Evolutionary conservation across 2,329 filamentous ascomycete species (phyloP).

Genomic region (Rutstroemia sp.): DNA sequence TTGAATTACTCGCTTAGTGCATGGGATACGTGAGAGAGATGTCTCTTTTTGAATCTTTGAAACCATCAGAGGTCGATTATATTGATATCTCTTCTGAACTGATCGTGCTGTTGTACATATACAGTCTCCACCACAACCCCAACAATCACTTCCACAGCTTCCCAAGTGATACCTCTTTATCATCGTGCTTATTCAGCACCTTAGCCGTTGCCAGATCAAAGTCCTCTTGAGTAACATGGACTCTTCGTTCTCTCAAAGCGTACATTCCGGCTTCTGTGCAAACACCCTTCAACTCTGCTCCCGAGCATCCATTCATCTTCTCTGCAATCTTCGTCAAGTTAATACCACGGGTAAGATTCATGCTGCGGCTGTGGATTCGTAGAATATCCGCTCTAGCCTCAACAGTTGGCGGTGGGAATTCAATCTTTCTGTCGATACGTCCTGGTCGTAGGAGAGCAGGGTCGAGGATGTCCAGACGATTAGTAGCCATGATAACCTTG

Average conservation of each 20-base stretch:
- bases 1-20: background rate
- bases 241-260: slow-evolving; percentile 85
- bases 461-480: slow-evolving; percentile 94
- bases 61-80: background rate
- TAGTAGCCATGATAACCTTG: slow-evolving; percentile 99
- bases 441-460: slow-evolving; percentile 92
- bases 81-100: slow-evolving; percentile 6
- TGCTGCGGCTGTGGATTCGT: slow-evolving; percentile 93
- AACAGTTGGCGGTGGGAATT: slow-evolving; percentile 94
- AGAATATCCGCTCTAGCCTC: slow-evolving; percentile 97
- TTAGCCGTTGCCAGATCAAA: slow-evolving; percentile 98
- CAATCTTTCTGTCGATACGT: slow-evolving; percentile 96
- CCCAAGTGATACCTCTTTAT: slow-evolving; percentile 87
- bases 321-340: slow-evolving; percentile 97
- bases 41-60: background rate
- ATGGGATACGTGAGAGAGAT: background rate
- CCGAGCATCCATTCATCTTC: slow-evolving; percentile 99
- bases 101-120: slow-evolving; percentile 26
- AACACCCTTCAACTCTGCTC: slow-evolving; percentile 95
- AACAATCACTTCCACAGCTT: slow-evolving; percentile 68
- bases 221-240: slow-evolving; percentile 98
- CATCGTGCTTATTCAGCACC: slow-evolving; percentile 99
- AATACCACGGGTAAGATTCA: slow-evolving; percentile 97
- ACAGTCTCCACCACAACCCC: background rate
- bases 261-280: slow-evolving; percentile 99